A percentile compares a stretch with the other conserved stretches of the same genome.
phyloP scores from a whole-genome alignment of 306 rosid species.

The Fragaria vesca region DNA sequence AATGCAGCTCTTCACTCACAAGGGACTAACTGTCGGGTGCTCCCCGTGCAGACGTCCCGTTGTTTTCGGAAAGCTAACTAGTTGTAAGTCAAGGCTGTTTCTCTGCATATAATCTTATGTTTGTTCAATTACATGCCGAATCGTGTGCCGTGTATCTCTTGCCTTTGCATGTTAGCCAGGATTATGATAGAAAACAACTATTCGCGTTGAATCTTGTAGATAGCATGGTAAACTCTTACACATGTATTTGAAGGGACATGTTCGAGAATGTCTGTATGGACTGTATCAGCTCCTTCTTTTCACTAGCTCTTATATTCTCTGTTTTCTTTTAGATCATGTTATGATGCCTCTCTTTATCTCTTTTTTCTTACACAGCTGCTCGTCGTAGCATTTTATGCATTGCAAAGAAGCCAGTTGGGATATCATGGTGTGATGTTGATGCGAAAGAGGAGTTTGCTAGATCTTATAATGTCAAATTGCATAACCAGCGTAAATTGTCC shows the following conservation, averaged over 20 bases:
- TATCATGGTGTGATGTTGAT: slow-evolving; percentile 26
- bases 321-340: neutral
- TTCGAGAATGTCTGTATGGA: neutral
- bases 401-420: slow-evolving; percentile 29
- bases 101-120: neutral
- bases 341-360: neutral
- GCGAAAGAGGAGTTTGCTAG: slow-evolving; percentile 29
- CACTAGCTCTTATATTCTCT: neutral
- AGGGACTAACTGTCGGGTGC: slow-evolving; percentile 28
- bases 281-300: neutral
- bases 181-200: neutral
- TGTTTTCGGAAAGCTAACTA: slow-evolving; percentile 17
- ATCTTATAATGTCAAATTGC: slow-evolving; percentile 23
- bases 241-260: neutral
- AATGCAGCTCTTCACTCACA: slow-evolving; percentile 42
- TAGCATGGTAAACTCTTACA: neutral
- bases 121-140: no score
- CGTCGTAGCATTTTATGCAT: slow-evolving; percentile 30
- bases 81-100: slow-evolving; percentile 39
- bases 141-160: no score
- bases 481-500: slow-evolving; percentile 24
- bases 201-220: neutral
- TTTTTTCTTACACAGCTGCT: slow-evolving; percentile 43
- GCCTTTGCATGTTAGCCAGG: neutral
- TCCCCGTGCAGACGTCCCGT: slow-evolving; percentile 10